Base-by-base conservation (phyloP, 768 basidiomycete species). In the Rubroboletus pulcherrimus region DNA sequence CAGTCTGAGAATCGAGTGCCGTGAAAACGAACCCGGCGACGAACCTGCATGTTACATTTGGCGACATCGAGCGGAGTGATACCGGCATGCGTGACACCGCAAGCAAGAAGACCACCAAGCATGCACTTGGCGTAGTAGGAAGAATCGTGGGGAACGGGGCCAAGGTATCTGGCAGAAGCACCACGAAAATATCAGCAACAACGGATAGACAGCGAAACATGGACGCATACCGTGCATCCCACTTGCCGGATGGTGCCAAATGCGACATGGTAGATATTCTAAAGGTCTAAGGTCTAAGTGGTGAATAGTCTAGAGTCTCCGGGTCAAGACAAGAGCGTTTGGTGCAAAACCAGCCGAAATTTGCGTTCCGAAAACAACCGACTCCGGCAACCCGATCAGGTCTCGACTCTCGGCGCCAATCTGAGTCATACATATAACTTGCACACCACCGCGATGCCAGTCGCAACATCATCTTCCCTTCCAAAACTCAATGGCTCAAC, bases 191-290 rank as follows among this genome's bases (percentile, higher is more conserved):
- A 30, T 31, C n/a, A 38, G 12, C 43, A 29, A 19, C 24, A n/a
- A 39, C 6, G 14, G 21, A 53, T 24, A 10, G 31, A 0, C 14
- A 0, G n/a, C 2, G 8, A 14, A 41, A 24, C 34, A 10, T 11
- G 2, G 10, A 40, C 8, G 15, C 30, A 4, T 26, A 55, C 59
- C 59, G 53, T 45, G 58, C 58, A 31, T 59, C 58, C 58, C 58
- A 59, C 58, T 60, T 60, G 10, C 59, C 59, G 5, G 59, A 60
- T 6, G 59, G 53, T 61, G 59, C 53, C n/a, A 60, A 42, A 40
- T 60, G 58, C 24, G 59, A 49, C 59, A 60, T 60, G 38, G 34
- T 43, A 12, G 29, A 10, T 55, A 41, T 35, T 21, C 5, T 40
- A 15, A n/a, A 41, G 12, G 41, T 59, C 48, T 19, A 54, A 35